Conservation (phyloP, 768 basidiomycete species). For the Boletus tylopilopsis region DNA sequence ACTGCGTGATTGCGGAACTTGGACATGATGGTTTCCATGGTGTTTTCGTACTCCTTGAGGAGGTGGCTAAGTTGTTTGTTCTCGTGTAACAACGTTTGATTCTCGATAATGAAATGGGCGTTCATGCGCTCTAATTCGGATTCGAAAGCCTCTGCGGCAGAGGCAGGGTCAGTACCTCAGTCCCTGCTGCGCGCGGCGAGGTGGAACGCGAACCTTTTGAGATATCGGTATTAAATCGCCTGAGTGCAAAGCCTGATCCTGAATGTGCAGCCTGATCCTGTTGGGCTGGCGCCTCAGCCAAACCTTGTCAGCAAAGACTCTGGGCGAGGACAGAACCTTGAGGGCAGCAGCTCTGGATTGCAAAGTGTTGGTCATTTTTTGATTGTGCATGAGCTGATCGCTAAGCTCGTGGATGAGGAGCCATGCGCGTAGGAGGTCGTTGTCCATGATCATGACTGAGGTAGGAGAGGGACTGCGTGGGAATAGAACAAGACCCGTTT, state of each 20-base stretch:
- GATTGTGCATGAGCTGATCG: conserved; percentile 79
- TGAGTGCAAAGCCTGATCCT: conserved; percentile 70
- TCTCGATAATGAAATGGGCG: conserved; percentile 89
- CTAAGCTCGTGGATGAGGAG: conserved; percentile 77
- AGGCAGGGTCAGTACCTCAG: conserved; percentile 11
- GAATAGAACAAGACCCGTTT: conserved; percentile 7
- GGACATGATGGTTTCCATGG: conserved; percentile 94
- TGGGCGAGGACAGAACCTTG: conserved; percentile 57
- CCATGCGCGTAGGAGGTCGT: conserved; percentile 72
- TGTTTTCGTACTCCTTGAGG: conserved; percentile 91
- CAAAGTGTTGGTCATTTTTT: conserved; percentile 65
- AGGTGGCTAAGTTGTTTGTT: conserved; percentile 90
- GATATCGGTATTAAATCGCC: conserved; percentile 86
- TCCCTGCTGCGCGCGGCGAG: conserved; percentile 4
- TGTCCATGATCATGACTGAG: conserved; percentile 53
- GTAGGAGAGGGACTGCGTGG: conserved; percentile 18
- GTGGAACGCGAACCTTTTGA: conserved; percentile 58
- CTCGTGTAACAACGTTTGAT: conserved; percentile 87
- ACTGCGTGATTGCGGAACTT: conserved; percentile 94
- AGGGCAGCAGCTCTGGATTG: conserved; percentile 66
- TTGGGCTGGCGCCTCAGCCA: conserved; percentile 8
- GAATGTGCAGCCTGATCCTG: conserved; percentile 75
- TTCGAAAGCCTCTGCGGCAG: conserved; percentile 74
- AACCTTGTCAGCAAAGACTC: conserved; percentile 1
- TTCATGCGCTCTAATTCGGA: conserved; percentile 89